Conservation (phyloP, 495 filamentous ascomycete species). For the Trichoderma erinaceum region DNA sequence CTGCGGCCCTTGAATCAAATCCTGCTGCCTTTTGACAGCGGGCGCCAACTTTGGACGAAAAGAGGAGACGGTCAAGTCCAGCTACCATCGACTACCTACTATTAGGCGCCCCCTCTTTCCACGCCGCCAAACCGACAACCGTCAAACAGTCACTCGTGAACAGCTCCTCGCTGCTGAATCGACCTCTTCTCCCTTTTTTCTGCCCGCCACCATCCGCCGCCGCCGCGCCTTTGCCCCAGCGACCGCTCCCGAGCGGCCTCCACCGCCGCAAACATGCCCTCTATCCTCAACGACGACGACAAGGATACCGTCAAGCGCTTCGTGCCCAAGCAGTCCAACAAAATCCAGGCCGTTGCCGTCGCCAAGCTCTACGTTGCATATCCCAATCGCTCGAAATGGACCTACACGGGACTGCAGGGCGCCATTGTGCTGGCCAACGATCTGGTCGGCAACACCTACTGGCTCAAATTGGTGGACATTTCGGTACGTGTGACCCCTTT, state of each 20-base stretch:
- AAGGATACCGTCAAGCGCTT: slow-evolving; percentile 87
- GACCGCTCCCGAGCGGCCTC: neutral
- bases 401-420: slow-evolving; percentile 87
- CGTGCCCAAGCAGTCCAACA: slow-evolving; percentile 87
- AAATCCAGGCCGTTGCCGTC: slow-evolving; percentile 89
- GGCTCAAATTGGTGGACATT: slow-evolving; percentile 94
- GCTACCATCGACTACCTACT: neutral
- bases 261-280: slow-evolving; percentile 56
- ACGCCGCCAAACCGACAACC: slow-evolving; percentile 6
- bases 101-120: slow-evolving; percentile 2
- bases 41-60: slow-evolving; percentile 9
- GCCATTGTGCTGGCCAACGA: slow-evolving; percentile 93
- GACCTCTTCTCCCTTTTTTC: neutral
- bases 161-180: neutral
- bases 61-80: slow-evolving; percentile 2
- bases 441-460: slow-evolving; percentile 88
- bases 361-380: slow-evolving; percentile 92
- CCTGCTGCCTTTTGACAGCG: slow-evolving; percentile 11
- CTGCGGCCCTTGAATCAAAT: neutral
- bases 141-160: neutral
- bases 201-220: neutral
- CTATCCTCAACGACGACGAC: slow-evolving; percentile 82
- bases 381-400: slow-evolving; percentile 82
- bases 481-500: slow-evolving; percentile 57
- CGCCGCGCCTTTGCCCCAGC: neutral